Evolutionary conservation across 108 stramenopile species (phyloP).

Genomic region (Skeletonema grethae): DNA sequence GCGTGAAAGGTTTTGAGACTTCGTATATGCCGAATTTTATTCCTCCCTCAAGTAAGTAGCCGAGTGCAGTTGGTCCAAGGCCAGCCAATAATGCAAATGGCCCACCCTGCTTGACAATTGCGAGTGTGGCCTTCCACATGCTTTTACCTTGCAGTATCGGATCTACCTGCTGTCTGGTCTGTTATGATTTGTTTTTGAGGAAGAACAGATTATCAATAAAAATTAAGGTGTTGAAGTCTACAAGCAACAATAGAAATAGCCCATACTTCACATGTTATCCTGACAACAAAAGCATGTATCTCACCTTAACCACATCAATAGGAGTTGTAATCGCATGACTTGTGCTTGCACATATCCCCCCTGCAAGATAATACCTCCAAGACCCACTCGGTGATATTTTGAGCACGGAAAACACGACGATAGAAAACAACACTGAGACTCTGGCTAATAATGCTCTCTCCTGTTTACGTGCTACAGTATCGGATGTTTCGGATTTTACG

Average conservation of each 20-base stretch:
- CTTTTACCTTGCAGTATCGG: constrained; percentile 30
- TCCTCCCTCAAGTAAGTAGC: constrained; percentile 81
- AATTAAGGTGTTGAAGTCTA: background rate
- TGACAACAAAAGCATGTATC: background rate
- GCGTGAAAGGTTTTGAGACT: constrained; percentile 70
- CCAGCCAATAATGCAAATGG: constrained; percentile 62
- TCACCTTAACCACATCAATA: constrained; percentile 84
- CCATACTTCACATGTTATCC: background rate
- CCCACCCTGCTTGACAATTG: constrained; percentile 65
- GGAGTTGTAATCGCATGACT: constrained; percentile 80
- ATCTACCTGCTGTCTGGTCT: constrained; percentile 84
- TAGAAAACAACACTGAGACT: background rate
- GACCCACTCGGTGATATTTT: constrained; percentile 19
- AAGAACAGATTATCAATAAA: background rate
- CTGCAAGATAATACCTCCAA: constrained; percentile 74
- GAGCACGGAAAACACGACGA: constrained; percentile 2
- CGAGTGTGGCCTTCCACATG: constrained; percentile 51
- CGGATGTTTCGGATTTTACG: background rate
- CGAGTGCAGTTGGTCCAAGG: constrained; percentile 73
- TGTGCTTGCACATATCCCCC: constrained; percentile 75
- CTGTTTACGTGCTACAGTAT: background rate
- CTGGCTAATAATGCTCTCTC: background rate
- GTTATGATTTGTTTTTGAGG: background rate
- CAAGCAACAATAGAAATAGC: background rate
- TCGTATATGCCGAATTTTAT: constrained; percentile 92